Conservation (phyloP, 352 stramenopile genomes). For the Globisporangium paddicum region DNA sequence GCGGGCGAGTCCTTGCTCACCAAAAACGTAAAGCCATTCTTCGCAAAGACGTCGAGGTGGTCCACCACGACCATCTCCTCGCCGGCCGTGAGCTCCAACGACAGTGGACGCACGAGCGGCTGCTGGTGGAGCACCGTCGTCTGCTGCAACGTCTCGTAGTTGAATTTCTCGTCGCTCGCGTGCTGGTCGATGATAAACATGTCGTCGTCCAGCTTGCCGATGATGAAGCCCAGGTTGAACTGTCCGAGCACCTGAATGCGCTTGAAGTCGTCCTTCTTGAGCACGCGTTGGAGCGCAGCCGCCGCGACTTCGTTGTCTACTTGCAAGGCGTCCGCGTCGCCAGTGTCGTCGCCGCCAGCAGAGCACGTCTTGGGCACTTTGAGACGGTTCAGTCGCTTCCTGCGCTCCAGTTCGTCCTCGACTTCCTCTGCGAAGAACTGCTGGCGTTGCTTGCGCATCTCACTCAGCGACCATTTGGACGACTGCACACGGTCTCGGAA, state of each 20-base stretch:
- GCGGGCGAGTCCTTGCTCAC: slow-evolving; percentile 41
- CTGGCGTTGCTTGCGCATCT: slow-evolving; percentile 33
- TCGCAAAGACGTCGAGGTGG: slow-evolving; percentile 91
- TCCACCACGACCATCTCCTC: slow-evolving; percentile 95
- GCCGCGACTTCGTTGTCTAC: slow-evolving; percentile 40
- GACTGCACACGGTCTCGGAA: not conserved
- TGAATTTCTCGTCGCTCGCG: slow-evolving; percentile 94
- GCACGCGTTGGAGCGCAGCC: slow-evolving; percentile 55
- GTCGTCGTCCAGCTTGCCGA: slow-evolving; percentile 86
- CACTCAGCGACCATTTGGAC: slow-evolving; percentile 31
- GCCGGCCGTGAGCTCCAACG: slow-evolving; percentile 88
- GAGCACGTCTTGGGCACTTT: slow-evolving; percentile 41
- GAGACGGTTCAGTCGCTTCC: slow-evolving; percentile 16
- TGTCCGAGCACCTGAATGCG: slow-evolving; percentile 93
- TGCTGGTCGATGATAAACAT: slow-evolving; percentile 99
- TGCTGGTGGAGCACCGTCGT: slow-evolving; percentile 94
- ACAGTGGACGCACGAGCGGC: slow-evolving; percentile 89
- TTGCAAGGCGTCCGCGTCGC: slow-evolving; percentile 3
- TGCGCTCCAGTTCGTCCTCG: slow-evolving; percentile 22
- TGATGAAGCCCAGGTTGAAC: slow-evolving; percentile 98
- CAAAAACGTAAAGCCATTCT: slow-evolving; percentile 92
- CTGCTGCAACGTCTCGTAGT: slow-evolving; percentile 67
- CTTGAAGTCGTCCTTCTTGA: slow-evolving; percentile 91
- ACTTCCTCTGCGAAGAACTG: slow-evolving; percentile 43
- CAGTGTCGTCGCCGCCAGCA: slow-evolving; percentile 10